Conservation (phyloP, 495 filamentous ascomycete species). For the Penicillium macrosclerotiorum region DNA sequence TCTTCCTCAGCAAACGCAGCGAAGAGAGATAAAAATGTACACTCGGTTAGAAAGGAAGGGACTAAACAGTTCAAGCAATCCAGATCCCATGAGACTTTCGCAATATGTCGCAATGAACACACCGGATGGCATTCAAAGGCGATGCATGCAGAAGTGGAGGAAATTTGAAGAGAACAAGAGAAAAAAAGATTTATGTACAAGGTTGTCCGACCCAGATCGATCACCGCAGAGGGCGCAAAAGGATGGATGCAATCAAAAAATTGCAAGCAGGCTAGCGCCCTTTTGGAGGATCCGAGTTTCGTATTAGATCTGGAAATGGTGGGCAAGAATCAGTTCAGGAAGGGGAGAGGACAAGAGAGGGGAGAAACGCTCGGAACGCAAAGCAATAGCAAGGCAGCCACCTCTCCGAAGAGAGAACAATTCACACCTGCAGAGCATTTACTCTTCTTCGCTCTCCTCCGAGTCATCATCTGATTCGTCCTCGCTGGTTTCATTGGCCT, state of each 20-base stretch:
- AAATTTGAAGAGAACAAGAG: background rate
- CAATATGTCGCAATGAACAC: too few relatives aligned
- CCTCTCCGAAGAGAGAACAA: slow-evolving; percentile 1
- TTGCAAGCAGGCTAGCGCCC: too few relatives aligned
- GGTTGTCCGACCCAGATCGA: background rate
- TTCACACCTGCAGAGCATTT: slow-evolving; percentile 12
- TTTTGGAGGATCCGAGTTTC: background rate
- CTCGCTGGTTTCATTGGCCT: slow-evolving; percentile 49
- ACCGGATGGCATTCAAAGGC: too few relatives aligned
- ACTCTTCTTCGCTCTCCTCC: slow-evolving; percentile 58
- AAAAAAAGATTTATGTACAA: slow-evolving; percentile 4
- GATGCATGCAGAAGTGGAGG: background rate
- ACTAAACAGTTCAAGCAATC: slow-evolving; percentile 10
- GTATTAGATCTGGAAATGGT: slow-evolving; percentile 3
- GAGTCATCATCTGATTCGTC: slow-evolving; percentile 50
- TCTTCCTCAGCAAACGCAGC: background rate
- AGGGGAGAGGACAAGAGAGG: slow-evolving; percentile 2
- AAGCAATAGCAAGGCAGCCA: slow-evolving; percentile 14
- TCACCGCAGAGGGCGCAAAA: background rate
- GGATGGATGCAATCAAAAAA: background rate
- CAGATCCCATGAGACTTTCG: slow-evolving; percentile 5
- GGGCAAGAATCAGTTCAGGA: slow-evolving; percentile 1
- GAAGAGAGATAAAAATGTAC: slow-evolving; percentile 8
- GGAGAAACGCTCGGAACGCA: slow-evolving; percentile 29
- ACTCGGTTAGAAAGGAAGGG: slow-evolving; percentile 1